These are phyloP conservation scores for Protomyces macrosporus DNA, from an alignment of 1,139 yeast species.

Conservation along the genomic window DNA sequence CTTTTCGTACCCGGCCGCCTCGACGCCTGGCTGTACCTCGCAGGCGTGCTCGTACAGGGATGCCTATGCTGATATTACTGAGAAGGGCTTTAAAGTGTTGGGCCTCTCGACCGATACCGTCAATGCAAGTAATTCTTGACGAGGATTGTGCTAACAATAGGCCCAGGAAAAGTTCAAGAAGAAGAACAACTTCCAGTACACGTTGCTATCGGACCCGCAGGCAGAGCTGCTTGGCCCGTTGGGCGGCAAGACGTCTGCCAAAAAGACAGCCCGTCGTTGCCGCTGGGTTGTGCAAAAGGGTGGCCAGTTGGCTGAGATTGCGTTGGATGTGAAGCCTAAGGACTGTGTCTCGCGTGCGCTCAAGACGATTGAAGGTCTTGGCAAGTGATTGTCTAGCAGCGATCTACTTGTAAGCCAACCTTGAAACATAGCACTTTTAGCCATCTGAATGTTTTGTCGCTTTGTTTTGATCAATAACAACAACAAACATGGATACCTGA, in stretches of 20 bases:
- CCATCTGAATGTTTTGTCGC: not conserved
- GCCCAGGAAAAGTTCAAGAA: conserved; percentile 63
- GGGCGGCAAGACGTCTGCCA: conserved; percentile 72
- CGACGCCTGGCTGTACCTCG: conserved; percentile 63
- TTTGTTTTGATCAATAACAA: not conserved
- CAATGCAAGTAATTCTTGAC: conserved; percentile 42
- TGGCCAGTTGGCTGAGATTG: conserved; percentile 62
- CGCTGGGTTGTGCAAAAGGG: conserved; percentile 76
- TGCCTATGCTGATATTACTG: conserved; percentile 51
- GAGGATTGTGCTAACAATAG: not conserved
- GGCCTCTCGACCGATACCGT: conserved; percentile 63
- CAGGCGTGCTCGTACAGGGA: conserved; percentile 88
- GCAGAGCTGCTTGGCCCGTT: conserved; percentile 61
- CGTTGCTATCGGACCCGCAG: conserved; percentile 69
- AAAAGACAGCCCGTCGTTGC: conserved; percentile 66
- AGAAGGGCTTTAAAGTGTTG: conserved; percentile 41
- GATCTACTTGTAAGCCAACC: no score
- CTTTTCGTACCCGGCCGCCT: conserved; percentile 83
- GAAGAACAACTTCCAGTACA: conserved; percentile 65
- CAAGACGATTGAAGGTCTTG: conserved; percentile 13
- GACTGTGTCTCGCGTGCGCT: conserved; percentile 60
- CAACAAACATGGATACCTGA: not conserved
- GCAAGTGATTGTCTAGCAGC: not conserved
- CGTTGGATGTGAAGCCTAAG: conserved; percentile 72
- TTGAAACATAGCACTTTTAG: no score